phyloP scores from a whole-genome alignment of 1,139 yeast species.

The Geotrichum cucujoidarum region DNA sequence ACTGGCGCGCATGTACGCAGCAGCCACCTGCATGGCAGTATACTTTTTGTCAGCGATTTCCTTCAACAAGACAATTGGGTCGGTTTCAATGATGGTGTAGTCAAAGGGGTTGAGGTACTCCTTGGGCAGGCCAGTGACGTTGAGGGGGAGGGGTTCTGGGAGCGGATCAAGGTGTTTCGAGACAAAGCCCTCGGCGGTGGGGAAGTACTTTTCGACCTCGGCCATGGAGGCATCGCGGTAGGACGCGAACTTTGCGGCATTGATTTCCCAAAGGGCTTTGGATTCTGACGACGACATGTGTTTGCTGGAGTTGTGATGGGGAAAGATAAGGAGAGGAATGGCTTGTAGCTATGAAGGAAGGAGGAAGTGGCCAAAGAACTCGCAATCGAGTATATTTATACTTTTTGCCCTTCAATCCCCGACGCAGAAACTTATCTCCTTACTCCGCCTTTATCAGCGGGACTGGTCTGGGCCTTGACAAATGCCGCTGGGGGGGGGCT shows the following conservation, averaged over 20 bases:
- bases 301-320: not conserved
- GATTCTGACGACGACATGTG: no score
- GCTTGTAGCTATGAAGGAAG: no score
- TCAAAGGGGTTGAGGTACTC: slow-evolving; percentile 28
- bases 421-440: no score
- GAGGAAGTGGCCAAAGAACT: no score
- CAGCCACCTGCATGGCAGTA: slow-evolving; percentile 44
- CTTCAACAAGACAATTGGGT: slow-evolving; percentile 35
- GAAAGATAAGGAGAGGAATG: not conserved
- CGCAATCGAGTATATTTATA: no score
- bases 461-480: no score
- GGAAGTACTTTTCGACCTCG: slow-evolving; percentile 28
- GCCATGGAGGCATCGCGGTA: slow-evolving; percentile 32
- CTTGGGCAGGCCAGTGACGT: slow-evolving; percentile 29
- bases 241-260: slow-evolving; percentile 9
- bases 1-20: slow-evolving; percentile 54
- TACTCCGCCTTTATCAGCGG: no score
- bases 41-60: slow-evolving; percentile 43
- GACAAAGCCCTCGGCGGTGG: slow-evolving; percentile 25
- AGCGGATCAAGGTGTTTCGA: slow-evolving; percentile 26
- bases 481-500: no score
- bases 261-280: slow-evolving; percentile 1
- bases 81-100: slow-evolving; percentile 30
- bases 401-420: no score
- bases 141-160: slow-evolving; percentile 30